Evolutionary conservation across 192 early-diverging fungal genomes (phyloP).

Genomic region (Rhizoclosmatium sp.): DNA sequence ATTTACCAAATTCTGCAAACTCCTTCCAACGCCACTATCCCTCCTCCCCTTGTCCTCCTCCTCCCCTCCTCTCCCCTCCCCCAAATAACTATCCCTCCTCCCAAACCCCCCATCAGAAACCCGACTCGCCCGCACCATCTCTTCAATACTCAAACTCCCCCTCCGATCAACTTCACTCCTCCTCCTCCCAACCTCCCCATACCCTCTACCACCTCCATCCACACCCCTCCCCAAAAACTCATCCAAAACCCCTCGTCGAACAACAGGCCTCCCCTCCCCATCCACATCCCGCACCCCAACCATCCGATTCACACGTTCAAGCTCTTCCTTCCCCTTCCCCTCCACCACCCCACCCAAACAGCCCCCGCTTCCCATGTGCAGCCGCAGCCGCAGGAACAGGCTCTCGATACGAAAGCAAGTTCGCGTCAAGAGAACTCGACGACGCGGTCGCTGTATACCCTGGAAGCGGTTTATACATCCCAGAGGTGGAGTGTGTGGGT

Average conservation of each 20-base stretch:
- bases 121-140: not conserved
- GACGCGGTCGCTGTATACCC: not conserved
- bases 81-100: not conserved
- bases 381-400: too few relatives aligned
- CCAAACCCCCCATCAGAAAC: not conserved
- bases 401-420: not conserved
- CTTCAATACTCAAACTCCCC: not conserved
- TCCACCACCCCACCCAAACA: not conserved
- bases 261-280: constrained; percentile 21
- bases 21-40: not conserved
- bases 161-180: not conserved
- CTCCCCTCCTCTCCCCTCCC: not conserved
- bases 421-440: not conserved
- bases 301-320: constrained; percentile 6
- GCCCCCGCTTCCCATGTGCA: not conserved
- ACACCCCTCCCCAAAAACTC: not conserved
- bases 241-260: not conserved
- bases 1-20: not conserved
- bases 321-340: not conserved
- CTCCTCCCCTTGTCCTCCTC: not conserved
- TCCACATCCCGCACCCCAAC: constrained; percentile 9
- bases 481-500: not conserved
- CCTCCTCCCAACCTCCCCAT: not conserved
- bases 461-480: not conserved
- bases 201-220: not conserved